These are phyloP conservation scores for Echria macrotheca DNA, from an alignment of 495 filamentous ascomycete species.

Conservation along the genomic window DNA sequence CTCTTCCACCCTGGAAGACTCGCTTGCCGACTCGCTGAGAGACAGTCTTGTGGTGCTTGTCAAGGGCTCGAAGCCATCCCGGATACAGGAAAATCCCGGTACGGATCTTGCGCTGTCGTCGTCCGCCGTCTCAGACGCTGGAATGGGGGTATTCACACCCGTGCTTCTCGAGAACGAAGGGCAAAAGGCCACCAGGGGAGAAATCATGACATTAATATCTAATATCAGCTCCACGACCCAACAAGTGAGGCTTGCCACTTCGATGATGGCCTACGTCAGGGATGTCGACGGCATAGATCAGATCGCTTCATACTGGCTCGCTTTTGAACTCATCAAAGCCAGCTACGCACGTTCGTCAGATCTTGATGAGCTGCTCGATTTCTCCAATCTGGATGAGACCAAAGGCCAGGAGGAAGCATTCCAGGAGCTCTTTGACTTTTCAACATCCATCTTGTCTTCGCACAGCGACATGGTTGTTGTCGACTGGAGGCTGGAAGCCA, in stretches of 20 bases:
- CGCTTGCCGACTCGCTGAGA: slow-evolving; percentile 57
- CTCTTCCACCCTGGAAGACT: slow-evolving; percentile 62
- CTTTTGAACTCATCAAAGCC: slow-evolving; percentile 62
- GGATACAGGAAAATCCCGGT: slow-evolving; percentile 17
- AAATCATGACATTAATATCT: slow-evolving; percentile 42
- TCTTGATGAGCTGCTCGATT: slow-evolving; percentile 63
- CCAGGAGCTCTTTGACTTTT: slow-evolving; percentile 75
- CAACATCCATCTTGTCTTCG: slow-evolving; percentile 57
- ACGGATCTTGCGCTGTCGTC: slow-evolving; percentile 13
- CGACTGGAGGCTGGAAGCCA: slow-evolving; percentile 67
- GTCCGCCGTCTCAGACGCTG: slow-evolving; percentile 19
- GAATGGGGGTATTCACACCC: slow-evolving; percentile 47
- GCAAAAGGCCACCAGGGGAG: slow-evolving; percentile 55
- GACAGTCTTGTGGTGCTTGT: slow-evolving; percentile 51
- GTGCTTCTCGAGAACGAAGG: slow-evolving; percentile 60
- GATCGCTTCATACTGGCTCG: slow-evolving; percentile 76
- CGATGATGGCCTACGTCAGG: slow-evolving; percentile 55
- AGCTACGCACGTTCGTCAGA: slow-evolving; percentile 42
- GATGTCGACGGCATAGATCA: slow-evolving; percentile 49
- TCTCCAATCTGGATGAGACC: slow-evolving; percentile 33
- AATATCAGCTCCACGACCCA: slow-evolving; percentile 38
- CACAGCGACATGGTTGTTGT: slow-evolving; percentile 42
- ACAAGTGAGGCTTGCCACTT: slow-evolving; percentile 45
- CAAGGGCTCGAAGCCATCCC: slow-evolving; percentile 31
- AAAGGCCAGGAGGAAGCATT: slow-evolving; percentile 51